Evolutionary conservation across 2,329 filamentous ascomycete species (phyloP).

Genomic region (Tympanopsis confertula): DNA sequence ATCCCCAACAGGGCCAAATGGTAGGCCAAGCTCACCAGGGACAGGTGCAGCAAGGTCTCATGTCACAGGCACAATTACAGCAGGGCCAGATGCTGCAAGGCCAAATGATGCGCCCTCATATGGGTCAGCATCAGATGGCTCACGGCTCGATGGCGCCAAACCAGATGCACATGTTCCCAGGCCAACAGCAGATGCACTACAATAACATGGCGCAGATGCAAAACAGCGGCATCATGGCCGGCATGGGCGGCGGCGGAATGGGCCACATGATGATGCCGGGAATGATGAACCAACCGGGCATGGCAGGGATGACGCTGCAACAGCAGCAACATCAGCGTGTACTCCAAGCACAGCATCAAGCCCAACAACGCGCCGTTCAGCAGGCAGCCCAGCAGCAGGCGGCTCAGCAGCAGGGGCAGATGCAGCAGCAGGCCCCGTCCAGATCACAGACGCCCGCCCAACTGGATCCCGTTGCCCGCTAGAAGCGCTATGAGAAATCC

Average conservation of each 20-base stretch:
- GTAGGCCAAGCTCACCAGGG: too few species aligned
- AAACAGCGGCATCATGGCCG: constrained; percentile 9
- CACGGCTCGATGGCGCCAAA: too few species aligned
- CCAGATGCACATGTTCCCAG: neutral
- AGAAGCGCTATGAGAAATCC: too few species aligned
- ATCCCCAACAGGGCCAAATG: too few species aligned
- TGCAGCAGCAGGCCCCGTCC: constrained; percentile 4
- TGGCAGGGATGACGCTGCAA: neutral
- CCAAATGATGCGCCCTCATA: too few species aligned
- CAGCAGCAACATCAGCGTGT: constrained; percentile 4
- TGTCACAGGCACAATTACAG: neutral
- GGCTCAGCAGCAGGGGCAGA: constrained; percentile 6
- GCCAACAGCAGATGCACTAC: neutral
- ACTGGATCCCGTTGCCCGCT: neutral
- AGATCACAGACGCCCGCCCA: constrained; percentile 4
- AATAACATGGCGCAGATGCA: neutral
- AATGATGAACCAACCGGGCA: too few species aligned
- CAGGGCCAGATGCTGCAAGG: neutral
- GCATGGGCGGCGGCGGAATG: constrained; percentile 14
- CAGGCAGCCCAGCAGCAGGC: constrained; percentile 7
- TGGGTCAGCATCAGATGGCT: too few species aligned
- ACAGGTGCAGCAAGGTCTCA: neutral
- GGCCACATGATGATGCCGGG: neutral
- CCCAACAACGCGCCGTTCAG: constrained; percentile 6
- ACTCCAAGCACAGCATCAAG: constrained; percentile 3